Base-by-base conservation (phyloP, 2,329 filamentous ascomycete species). In the Penicillium frequentans region DNA sequence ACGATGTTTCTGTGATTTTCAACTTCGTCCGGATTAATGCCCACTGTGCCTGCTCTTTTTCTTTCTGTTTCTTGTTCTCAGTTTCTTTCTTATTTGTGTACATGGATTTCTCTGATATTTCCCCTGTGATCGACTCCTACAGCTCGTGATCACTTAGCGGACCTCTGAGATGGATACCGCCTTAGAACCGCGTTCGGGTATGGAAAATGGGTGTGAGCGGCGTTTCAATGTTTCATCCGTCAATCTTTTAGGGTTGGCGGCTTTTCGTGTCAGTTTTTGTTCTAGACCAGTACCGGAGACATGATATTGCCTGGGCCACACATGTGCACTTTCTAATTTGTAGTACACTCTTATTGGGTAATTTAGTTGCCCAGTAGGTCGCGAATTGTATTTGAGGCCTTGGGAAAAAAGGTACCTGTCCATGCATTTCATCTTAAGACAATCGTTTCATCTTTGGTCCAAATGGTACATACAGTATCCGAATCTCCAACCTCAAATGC, bases 171-270 rank as follows among this genome's bases (percentile, higher is more conserved):
- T 73, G 70, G 68, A 71, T 65, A 53, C 51, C 59, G 63, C 72
- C 70, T 71, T 75, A 76, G 73, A 76, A 74, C 67, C 71, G 67
- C 73, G 72, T 73, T 74, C 69, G 73, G 74, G 70, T 73, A 69
- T 72, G 73, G 72, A 74, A 75, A 77, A 75, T 66, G 65, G 73
- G 71, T 74, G 73, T 65, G 70, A 71, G 72, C 70, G 74, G 74
- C 74, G 73, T 76, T 76, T 70, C 31, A 33, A 33, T 33, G 31
- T 33, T 33, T 63, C 64, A 66, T 72, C 59, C 59, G 60, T 68
- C 66, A 68, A 65, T 61, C 55, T 60, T 35, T 64, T 46, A 56
- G 65, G 66, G 65, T 71, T 63, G 70, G 68, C 67, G 66, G 60
- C 60, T 56, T 61, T 60, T 64, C 58, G 64, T 69, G 67, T 66